phyloP scores from a whole-genome alignment of 2,329 filamentous ascomycete genomes.

The Fusarium sp. region DNA sequence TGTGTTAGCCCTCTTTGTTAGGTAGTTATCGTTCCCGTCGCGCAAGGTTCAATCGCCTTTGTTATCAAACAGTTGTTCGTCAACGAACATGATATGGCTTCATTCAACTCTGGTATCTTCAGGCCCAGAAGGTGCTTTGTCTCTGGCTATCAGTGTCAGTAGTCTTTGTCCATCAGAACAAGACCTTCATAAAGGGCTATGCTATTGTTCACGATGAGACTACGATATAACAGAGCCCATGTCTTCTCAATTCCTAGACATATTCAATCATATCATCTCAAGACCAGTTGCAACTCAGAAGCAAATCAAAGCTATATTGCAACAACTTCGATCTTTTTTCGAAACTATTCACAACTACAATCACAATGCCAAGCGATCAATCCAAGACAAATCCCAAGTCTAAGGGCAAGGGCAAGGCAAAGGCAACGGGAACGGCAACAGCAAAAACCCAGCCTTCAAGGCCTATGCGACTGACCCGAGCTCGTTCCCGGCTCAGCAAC shows the following conservation, averaged over 20 bases:
- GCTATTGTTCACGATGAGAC: neutral
- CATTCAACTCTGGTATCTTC: neutral
- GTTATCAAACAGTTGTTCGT: neutral
- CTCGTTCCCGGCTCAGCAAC: conserved; percentile 33
- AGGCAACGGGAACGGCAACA: neutral
- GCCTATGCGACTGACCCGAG: conserved; percentile 35
- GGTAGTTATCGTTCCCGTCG: neutral
- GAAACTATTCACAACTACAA: conserved; percentile 1
- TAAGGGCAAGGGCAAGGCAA: neutral
- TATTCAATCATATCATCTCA: neutral
- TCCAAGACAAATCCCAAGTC: neutral
- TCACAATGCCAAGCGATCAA: conserved; percentile 14
- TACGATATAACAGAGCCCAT: conserved; percentile 8
- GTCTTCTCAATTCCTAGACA: neutral
- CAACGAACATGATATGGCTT: neutral
- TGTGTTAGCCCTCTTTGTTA: neutral
- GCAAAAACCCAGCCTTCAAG: neutral
- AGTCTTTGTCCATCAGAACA: conserved; percentile 3
- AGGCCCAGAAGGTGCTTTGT: neutral
- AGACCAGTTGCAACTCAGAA: neutral
- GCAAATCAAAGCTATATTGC: neutral
- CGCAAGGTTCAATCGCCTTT: neutral
- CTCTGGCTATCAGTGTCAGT: neutral
- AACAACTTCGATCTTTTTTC: neutral
- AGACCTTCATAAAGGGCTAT: neutral